These are phyloP conservation scores for Ophiognomonia clavigignenti-juglandacearum DNA, from an alignment of 2,329 filamentous ascomycete genomes.

Conservation along the genomic window DNA sequence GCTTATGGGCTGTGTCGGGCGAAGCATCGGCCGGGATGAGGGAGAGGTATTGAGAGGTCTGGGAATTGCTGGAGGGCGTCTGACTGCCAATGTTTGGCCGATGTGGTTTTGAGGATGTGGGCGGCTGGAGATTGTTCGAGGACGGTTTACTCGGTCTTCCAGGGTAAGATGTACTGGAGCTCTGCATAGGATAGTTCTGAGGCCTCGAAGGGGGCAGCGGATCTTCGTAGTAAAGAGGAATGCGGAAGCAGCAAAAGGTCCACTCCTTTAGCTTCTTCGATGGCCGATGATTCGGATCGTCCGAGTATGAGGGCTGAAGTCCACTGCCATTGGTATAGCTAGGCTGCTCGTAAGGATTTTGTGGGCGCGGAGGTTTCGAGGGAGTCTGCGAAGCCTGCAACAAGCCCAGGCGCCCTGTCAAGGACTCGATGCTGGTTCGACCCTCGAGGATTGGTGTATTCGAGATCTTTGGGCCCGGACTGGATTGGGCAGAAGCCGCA, in stretches of 20 bases:
- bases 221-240: slow-evolving; percentile 38
- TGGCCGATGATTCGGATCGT: slow-evolving; percentile 11
- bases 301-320: slow-evolving; percentile 19
- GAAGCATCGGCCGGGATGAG: slow-evolving; percentile 66
- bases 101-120: slow-evolving; percentile 24
- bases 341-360: slow-evolving; percentile 15
- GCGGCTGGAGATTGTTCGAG: slow-evolving; percentile 23
- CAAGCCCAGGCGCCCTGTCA: slow-evolving; percentile 74
- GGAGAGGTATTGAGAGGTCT: slow-evolving; percentile 48
- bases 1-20: slow-evolving; percentile 61
- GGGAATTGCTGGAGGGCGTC: slow-evolving; percentile 23
- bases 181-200: slow-evolving; percentile 38
- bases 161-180: slow-evolving; percentile 10
- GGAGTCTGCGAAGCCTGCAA: slow-evolving; percentile 54
- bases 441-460: slow-evolving; percentile 54
- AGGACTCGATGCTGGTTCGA: slow-evolving; percentile 78
- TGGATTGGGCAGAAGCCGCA: slow-evolving; percentile 38
- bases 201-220: slow-evolving; percentile 37
- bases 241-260: slow-evolving; percentile 46
- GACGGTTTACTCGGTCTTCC: slow-evolving; percentile 22
- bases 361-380: slow-evolving; percentile 19
- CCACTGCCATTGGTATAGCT: neutral
- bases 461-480: slow-evolving; percentile 36
- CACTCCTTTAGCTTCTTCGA: slow-evolving; percentile 28
- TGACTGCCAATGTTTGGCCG: slow-evolving; percentile 19